phyloP scores from a whole-genome alignment of 352 stramenopile species.

The Globisporangium perplexum region DNA sequence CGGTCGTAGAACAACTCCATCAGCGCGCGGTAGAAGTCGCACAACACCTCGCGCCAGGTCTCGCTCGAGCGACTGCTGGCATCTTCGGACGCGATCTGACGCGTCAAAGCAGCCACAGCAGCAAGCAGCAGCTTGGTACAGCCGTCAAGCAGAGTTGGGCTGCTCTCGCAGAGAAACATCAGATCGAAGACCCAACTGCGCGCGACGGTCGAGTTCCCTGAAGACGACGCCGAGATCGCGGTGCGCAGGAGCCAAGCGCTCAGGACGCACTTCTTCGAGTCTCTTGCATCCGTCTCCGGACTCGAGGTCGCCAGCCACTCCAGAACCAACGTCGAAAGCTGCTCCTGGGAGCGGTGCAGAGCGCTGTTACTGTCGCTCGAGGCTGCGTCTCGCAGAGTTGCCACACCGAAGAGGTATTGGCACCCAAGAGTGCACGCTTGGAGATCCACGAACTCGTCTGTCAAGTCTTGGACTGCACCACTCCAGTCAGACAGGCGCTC shows the following conservation, averaged over 20 bases:
- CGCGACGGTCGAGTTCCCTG: background rate
- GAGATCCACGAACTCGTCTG: background rate
- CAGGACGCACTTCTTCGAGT: conserved; percentile 16
- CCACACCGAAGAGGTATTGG: conserved; percentile 36
- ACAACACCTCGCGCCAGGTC: conserved; percentile 6
- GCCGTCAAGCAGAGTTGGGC: conserved; percentile 15
- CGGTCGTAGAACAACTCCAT: conserved; percentile 36
- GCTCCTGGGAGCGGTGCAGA: background rate
- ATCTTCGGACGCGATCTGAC: conserved; percentile 5
- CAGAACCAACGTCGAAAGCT: conserved; percentile 5
- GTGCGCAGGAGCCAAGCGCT: conserved; percentile 31
- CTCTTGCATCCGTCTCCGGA: conserved; percentile 10
- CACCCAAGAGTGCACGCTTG: conserved; percentile 19
- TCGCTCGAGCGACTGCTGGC: conserved; percentile 6
- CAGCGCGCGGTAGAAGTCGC: conserved; percentile 20
- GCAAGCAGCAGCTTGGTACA: conserved; percentile 25
- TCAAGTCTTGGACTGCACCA: background rate
- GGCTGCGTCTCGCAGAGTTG: conserved; percentile 10
- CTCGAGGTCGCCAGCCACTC: conserved; percentile 4
- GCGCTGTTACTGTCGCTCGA: background rate
- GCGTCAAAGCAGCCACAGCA: conserved; percentile 16
- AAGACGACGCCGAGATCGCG: background rate
- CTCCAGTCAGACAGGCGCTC: background rate
- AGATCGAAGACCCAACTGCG: conserved; percentile 64
- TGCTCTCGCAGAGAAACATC: conserved; percentile 34